Conservation (phyloP, 331 rosid species). For the Arachis monticola region DNA sequence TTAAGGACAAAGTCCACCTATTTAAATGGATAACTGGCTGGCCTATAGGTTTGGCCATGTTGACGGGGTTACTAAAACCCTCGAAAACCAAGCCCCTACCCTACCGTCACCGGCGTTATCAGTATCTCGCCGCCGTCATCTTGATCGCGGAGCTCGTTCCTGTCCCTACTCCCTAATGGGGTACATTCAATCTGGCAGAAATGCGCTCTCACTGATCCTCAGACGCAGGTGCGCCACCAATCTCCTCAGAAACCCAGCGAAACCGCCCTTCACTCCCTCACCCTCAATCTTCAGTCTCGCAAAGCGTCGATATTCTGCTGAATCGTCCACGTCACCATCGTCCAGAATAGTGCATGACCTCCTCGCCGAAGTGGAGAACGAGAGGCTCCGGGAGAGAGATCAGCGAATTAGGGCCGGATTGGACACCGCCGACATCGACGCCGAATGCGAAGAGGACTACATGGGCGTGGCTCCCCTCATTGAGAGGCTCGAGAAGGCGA, state of each 20-base stretch:
- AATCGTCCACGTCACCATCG: conserved; percentile 11
- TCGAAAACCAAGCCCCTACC: too few relatives aligned
- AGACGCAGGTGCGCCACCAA: conserved; percentile 27
- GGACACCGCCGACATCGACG: conserved; percentile 81
- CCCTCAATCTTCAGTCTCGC: conserved; percentile 23
- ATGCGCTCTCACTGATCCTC: conserved; percentile 23
- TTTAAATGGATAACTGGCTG: too few relatives aligned
- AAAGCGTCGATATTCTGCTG: conserved; percentile 41
- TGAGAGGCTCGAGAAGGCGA: conserved; percentile 64
- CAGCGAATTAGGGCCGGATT: conserved; percentile 69
- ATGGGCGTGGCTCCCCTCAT: conserved; percentile 68
- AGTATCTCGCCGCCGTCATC: background rate
- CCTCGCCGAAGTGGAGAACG: conserved; percentile 64
- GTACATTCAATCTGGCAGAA: conserved; percentile 37
- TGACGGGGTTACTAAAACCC: too few relatives aligned
- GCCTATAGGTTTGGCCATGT: too few relatives aligned
- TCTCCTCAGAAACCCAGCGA: conserved; percentile 30
- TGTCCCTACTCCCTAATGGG: conserved; percentile 36
- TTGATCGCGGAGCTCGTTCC: background rate
- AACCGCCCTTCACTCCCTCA: conserved; percentile 34
- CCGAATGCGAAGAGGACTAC: conserved; percentile 64
- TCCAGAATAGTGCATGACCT: conserved; percentile 52
- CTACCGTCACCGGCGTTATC: background rate
- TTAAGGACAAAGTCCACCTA: too few relatives aligned
- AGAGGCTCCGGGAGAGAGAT: conserved; percentile 68